Conservation (phyloP, 1,284 basidiomycete genomes). For the Trichosporon asahii region DNA sequence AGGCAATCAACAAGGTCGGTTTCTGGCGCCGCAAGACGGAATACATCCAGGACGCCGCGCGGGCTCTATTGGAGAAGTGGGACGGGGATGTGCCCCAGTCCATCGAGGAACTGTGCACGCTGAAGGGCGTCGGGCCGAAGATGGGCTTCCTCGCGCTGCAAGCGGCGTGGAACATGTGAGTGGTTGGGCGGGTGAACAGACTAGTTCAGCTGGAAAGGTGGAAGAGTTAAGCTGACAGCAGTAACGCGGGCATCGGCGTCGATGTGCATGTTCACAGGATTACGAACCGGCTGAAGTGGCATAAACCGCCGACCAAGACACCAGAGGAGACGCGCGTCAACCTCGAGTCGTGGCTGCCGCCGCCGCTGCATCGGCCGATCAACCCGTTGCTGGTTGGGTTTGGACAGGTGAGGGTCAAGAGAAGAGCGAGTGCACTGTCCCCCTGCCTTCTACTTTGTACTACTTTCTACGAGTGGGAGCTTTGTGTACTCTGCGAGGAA, state of each 20-base stretch:
- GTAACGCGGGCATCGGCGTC: slow-evolving; percentile 92
- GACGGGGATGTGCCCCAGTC: slow-evolving; percentile 75
- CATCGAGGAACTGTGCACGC: slow-evolving; percentile 73
- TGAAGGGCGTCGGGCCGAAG: slow-evolving; percentile 87
- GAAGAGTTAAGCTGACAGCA: slow-evolving; percentile 39
- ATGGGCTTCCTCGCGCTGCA: slow-evolving; percentile 86
- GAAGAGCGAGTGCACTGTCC: too few relatives aligned
- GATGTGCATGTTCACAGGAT: slow-evolving; percentile 95
- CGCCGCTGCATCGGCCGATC: slow-evolving; percentile 71
- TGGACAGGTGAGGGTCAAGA: slow-evolving; percentile 59
- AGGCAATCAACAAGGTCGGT: slow-evolving; percentile 82
- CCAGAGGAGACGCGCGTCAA: slow-evolving; percentile 89
- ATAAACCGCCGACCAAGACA: slow-evolving; percentile 72
- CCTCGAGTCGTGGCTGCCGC: slow-evolving; percentile 85
- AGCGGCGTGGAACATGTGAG: slow-evolving; percentile 77
- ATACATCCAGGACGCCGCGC: slow-evolving; percentile 67
- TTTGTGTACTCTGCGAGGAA: too few relatives aligned
- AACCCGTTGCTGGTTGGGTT: slow-evolving; percentile 89
- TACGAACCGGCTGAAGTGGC: slow-evolving; percentile 89
- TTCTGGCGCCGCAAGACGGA: slow-evolving; percentile 86
- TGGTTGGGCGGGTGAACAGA: background rate
- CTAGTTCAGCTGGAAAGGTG: background rate
- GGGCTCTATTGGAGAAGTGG: slow-evolving; percentile 62
- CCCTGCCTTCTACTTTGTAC: too few relatives aligned
- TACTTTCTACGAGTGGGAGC: too few relatives aligned